These are phyloP conservation scores for Sordaria brevicollis DNA, from an alignment of 495 filamentous ascomycete genomes.

Conservation along the genomic window DNA sequence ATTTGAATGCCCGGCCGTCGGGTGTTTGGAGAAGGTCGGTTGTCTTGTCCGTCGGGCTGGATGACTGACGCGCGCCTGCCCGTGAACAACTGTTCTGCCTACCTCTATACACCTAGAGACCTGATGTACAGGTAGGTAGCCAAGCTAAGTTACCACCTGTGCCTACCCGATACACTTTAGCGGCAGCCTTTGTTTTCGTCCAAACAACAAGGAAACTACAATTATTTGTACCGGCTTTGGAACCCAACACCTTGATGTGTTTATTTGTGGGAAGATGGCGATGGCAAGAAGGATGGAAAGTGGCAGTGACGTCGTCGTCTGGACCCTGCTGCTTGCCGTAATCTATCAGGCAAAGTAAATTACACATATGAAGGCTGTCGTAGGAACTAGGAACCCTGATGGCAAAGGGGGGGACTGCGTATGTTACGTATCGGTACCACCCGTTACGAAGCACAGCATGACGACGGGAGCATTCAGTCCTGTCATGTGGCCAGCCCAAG, in stretches of 20 bases:
- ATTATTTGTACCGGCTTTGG: not conserved
- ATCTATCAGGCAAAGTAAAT: not conserved
- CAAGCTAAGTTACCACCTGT: not conserved
- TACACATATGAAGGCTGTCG: not conserved
- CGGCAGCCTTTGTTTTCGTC: not conserved
- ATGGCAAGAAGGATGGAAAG: not conserved
- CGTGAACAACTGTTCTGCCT: not conserved
- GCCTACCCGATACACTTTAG: not conserved
- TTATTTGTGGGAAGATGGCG: not conserved
- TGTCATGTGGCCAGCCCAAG: not conserved
- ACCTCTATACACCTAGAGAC: no score
- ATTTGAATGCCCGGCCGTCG: no score
- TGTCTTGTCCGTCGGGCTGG: not conserved
- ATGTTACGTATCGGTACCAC: not conserved
- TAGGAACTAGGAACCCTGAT: not conserved
- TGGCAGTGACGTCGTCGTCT: not conserved
- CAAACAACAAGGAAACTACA: not conserved
- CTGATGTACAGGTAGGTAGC: no score
- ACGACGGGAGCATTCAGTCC: no score
- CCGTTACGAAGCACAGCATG: not conserved
- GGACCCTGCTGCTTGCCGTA: not conserved
- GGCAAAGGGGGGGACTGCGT: not conserved
- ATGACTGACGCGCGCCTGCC: not conserved
- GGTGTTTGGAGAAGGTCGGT: not conserved
- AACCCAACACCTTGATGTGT: no score